Evolutionary conservation across 1,139 yeast species (phyloP).

Genomic region (Suhomyces panamericanus): DNA sequence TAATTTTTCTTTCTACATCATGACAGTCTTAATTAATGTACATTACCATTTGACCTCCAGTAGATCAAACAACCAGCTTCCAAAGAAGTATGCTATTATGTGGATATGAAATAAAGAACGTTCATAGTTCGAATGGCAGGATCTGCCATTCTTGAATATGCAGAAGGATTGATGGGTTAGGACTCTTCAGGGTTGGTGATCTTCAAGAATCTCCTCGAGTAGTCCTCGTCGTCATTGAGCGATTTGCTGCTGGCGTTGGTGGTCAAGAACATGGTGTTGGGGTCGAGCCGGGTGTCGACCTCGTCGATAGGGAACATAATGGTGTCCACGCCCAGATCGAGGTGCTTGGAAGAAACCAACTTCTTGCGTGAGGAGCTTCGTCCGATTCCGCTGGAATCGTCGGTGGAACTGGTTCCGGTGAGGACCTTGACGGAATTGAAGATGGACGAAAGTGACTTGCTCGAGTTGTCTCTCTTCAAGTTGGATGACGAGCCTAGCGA

Average conservation of each 20-base stretch:
- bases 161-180: neutral
- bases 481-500: conserved; percentile 18
- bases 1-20: neutral
- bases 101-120: conserved; percentile 1
- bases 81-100: neutral
- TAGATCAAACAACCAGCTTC: neutral
- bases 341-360: conserved; percentile 17
- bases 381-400: conserved; percentile 20
- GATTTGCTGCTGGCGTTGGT: conserved; percentile 59
- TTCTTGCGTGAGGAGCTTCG: conserved; percentile 39
- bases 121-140: neutral
- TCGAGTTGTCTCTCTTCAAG: conserved; percentile 37
- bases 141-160: neutral
- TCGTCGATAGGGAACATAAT: conserved; percentile 47
- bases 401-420: conserved; percentile 16
- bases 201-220: conserved; percentile 66
- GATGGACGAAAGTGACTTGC: conserved; percentile 36
- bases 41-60: neutral
- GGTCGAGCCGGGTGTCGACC: conserved; percentile 70
- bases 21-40: neutral
- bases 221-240: conserved; percentile 74
- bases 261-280: conserved; percentile 56
- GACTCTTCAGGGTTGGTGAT: conserved; percentile 59
- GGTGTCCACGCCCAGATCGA: conserved; percentile 12
- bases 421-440: conserved; percentile 24